Evolutionary conservation across 148 eudicot species (phyloP).

Genomic region (Simmondsia chinensis): DNA sequence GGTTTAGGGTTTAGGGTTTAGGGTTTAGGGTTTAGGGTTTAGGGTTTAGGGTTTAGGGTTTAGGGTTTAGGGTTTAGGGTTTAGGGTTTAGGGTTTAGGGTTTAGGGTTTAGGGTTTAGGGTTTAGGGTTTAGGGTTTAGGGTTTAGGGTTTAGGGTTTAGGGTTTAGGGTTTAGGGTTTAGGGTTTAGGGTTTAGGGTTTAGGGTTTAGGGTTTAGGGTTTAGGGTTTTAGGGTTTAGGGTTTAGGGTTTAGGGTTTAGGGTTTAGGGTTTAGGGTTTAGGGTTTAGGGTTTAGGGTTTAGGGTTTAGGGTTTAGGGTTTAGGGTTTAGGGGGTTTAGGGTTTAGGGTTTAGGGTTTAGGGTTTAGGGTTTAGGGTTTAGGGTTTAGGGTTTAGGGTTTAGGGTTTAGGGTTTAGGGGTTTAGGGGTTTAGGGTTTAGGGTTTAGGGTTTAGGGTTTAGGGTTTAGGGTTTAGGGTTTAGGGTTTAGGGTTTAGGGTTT

Average conservation of each 20-base stretch:
- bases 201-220: constrained; percentile 8
- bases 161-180: constrained; percentile 7
- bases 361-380: neutral
- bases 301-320: constrained; percentile 7
- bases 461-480: constrained; percentile 7
- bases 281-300: constrained; percentile 1
- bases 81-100: constrained; percentile 6
- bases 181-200: constrained; percentile 3
- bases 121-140: constrained; percentile 11
- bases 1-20: constrained; percentile 8
- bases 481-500: constrained; percentile 13
- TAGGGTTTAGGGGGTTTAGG: constrained; percentile 9
- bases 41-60: constrained; percentile 12
- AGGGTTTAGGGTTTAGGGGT: constrained; percentile 7
- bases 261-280: constrained; percentile 5
- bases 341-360: neutral
- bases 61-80: constrained; percentile 8
- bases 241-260: constrained; percentile 5
- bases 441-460: constrained; percentile 7
- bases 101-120: constrained; percentile 7
- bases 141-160: constrained; percentile 3
- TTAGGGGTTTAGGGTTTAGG: no score
- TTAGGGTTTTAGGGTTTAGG: constrained; percentile 9
- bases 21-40: constrained; percentile 11
- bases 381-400: constrained; percentile 13